Conservation (phyloP, 441 rosid genomes). For the Arabidopsis hybrid region DNA sequence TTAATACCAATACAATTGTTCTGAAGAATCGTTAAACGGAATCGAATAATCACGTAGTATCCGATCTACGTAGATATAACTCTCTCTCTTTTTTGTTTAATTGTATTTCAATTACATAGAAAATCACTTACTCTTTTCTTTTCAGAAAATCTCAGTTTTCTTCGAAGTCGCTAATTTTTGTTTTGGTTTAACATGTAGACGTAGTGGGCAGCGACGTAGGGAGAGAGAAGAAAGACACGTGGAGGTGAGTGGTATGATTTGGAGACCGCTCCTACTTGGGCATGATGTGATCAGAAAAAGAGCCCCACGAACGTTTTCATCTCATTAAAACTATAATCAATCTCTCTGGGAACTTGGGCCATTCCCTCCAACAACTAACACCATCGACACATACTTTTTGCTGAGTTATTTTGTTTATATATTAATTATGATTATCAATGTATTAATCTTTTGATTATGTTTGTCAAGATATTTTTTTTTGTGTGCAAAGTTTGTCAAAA, state of each 20-base stretch:
- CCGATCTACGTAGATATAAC: not conserved
- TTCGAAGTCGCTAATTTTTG: conserved; percentile 24
- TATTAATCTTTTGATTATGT: conserved; percentile 14
- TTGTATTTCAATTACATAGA: not conserved
- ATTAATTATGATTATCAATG: not conserved
- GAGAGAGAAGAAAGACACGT: conserved; percentile 42
- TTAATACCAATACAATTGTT: too few relatives aligned
- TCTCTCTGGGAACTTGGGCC: conserved; percentile 97
- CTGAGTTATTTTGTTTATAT: conserved; percentile 18
- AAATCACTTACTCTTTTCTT: not conserved
- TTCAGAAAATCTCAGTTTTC: not conserved
- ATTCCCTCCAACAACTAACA: conserved; percentile 45
- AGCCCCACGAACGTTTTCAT: conserved; percentile 51
- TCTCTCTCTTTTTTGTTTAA: not conserved
- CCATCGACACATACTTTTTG: conserved; percentile 33
- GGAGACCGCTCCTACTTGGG: conserved; percentile 55
- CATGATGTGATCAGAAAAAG: conserved; percentile 56
- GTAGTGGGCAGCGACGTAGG: conserved; percentile 13
- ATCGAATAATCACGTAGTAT: not conserved
- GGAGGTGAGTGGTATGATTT: conserved; percentile 52
- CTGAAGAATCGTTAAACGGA: too few relatives aligned
- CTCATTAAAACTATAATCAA: conserved; percentile 56
- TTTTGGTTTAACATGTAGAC: not conserved
- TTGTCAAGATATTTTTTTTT: not conserved
- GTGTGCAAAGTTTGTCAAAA: too few relatives aligned